A percentile compares a stretch with the other conserved stretches of the same genome.
Evolutionary conservation across 2,329 filamentous ascomycete genomes (phyloP).

Genomic region (Paecilomyces niveus): DNA sequence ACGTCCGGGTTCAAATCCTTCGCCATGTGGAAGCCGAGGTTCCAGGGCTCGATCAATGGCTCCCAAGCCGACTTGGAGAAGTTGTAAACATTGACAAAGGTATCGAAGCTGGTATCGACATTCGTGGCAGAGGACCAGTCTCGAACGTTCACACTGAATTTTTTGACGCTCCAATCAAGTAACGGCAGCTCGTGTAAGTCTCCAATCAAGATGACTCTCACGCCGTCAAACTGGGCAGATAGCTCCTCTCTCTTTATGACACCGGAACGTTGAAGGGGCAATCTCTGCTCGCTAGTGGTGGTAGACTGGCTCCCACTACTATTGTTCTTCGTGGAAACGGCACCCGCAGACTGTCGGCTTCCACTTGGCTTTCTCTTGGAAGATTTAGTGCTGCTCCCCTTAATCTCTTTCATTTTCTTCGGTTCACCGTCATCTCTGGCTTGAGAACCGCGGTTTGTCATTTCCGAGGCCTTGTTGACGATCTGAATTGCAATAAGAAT

Average conservation of each 20-base stretch:
- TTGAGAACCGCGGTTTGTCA: constrained; percentile 53
- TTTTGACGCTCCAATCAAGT: constrained; percentile 86
- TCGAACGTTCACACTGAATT: constrained; percentile 73
- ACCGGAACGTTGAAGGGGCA: constrained; percentile 37
- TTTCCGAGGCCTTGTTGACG: constrained; percentile 78
- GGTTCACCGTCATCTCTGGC: constrained; percentile 47
- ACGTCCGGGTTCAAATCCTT: constrained; percentile 68
- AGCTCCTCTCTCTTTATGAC: constrained; percentile 69
- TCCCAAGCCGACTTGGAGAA: constrained; percentile 99
- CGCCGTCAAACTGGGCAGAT: constrained; percentile 75
- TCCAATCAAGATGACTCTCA: constrained; percentile 89
- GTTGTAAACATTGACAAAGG: constrained; percentile 96
- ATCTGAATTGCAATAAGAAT: constrained; percentile 93
- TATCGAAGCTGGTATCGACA: constrained; percentile 83
- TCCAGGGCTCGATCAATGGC: constrained; percentile 91
- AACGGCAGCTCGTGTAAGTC: constrained; percentile 94
- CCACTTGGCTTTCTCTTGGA: constrained; percentile 44
- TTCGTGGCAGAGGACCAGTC: constrained; percentile 88
- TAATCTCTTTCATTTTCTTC: constrained; percentile 42
- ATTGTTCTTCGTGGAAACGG: constrained; percentile 37
- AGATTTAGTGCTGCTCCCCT: constrained; percentile 25
- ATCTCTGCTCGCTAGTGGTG: constrained; percentile 30
- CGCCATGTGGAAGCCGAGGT: constrained; percentile 81
- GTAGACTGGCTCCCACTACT: constrained; percentile 40
- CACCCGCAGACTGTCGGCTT: constrained; percentile 31